Base-by-base conservation (phyloP, 2,329 filamentous ascomycete species). In the Exophiala alcalophila region DNA sequence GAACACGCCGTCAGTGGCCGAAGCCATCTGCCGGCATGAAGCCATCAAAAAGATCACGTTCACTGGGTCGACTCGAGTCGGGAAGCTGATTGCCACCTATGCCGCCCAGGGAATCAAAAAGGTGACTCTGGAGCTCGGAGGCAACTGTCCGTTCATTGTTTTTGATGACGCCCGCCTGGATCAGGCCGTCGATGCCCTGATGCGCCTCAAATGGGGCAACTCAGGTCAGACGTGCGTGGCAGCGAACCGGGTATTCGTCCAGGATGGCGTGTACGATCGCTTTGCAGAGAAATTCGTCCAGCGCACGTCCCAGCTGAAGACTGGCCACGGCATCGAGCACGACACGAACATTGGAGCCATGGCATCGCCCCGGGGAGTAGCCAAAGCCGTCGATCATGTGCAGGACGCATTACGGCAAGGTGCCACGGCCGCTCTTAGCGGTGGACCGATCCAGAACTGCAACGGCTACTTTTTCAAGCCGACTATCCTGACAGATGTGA, bases 201-300 rank as follows among this genome's bases (percentile, higher is more conserved):
- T 29, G 23, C 16, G 25, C n/a, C 21, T 40, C 4, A 49, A 49
- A 25, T 49, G 14, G 11, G 20, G 35, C 11, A 5, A 29, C 14
- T 18, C 33, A n/a, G 45, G 45, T 9, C 40, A 49, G 27, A 25
- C 40, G 6, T 58, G 80, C 54, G 76, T 83, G 48, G 78, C 78
- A 0, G 79, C 79, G 5, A 83, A 83, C 57, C 69, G 80, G 1
- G 73, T 84, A 19, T 83, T 80, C 57, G 76, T 84, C 2, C 80
- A 84, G 59, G 69, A 67, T 2, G 73, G 72, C 6, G 69, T 86
- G 8, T 80, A 83, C 57, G 72, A 79, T 25, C 67, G 69, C 25
- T 83, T 86, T 55, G 66, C 78, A 3, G 57, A 71, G 1, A 65
- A 76, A 32, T 65, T 84, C 4, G 68, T 73, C 1, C 68, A 73